A percentile compares a stretch with the other conserved stretches of the same genome.
These are phyloP conservation scores for Microsporum audouinii DNA, from an alignment of 2,329 filamentous ascomycete species.

Conservation along the genomic window DNA sequence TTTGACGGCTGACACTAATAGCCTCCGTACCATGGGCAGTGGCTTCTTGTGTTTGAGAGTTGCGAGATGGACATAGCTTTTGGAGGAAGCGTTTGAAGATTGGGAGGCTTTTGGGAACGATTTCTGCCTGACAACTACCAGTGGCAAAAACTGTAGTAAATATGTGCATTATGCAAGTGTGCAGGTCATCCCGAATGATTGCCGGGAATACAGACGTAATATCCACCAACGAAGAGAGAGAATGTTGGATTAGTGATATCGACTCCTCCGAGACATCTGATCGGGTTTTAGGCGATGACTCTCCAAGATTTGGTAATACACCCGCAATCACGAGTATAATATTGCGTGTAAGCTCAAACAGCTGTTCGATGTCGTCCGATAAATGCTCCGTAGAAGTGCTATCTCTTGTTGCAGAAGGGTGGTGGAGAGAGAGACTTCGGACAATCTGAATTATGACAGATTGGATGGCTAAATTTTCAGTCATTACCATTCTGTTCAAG, in stretches of 20 bases:
- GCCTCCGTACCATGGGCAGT: constrained; percentile 27
- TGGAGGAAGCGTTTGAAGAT: constrained; percentile 85
- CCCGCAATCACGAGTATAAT: constrained; percentile 88
- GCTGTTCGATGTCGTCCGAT: constrained; percentile 92
- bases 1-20: constrained; percentile 51
- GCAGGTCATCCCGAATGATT: constrained; percentile 91
- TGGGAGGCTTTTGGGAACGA: constrained; percentile 79
- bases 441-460: constrained; percentile 89
- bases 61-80: constrained; percentile 44
- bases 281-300: constrained; percentile 49
- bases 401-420: constrained; percentile 71
- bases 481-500: constrained; percentile 81
- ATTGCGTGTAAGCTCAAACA: constrained; percentile 92
- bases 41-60: constrained; percentile 23
- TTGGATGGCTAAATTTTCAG: constrained; percentile 80
- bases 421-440: constrained; percentile 74
- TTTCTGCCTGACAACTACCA: constrained; percentile 71
- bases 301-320: constrained; percentile 60
- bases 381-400: constrained; percentile 61
- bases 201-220: constrained; percentile 91
- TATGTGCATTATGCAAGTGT: constrained; percentile 93
- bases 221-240: constrained; percentile 80
- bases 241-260: constrained; percentile 63
- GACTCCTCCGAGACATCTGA: constrained; percentile 81
- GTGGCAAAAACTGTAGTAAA: constrained; percentile 88